These are phyloP conservation scores for Thelonectria olida DNA, from an alignment of 2,329 filamentous ascomycete species.

Conservation along the genomic window DNA sequence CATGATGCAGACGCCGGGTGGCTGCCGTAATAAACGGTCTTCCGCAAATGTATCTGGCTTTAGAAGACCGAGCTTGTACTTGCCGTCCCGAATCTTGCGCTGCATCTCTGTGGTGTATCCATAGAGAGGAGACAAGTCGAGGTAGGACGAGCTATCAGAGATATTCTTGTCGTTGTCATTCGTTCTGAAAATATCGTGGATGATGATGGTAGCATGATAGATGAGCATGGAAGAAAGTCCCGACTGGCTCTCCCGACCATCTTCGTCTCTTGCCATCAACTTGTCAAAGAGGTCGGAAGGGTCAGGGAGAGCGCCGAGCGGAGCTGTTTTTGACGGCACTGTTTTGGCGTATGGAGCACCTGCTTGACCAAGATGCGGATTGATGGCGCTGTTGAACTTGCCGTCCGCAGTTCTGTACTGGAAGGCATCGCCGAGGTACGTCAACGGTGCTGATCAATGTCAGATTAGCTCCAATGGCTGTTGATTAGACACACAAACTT, in stretches of 20 bases:
- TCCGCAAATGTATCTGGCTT: slow-evolving; percentile 78
- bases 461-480: too few relatives aligned
- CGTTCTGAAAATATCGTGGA: slow-evolving; percentile 49
- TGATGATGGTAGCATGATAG: slow-evolving; percentile 74
- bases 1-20: slow-evolving; percentile 72
- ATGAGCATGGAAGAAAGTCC: slow-evolving; percentile 80
- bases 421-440: not conserved
- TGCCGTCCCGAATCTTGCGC: slow-evolving; percentile 71
- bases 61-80: slow-evolving; percentile 48
- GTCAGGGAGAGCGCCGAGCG: slow-evolving; percentile 70
- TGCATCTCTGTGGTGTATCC: slow-evolving; percentile 73
- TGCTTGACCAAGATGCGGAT: slow-evolving; percentile 71
- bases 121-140: slow-evolving; percentile 78
- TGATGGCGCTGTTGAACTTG: slow-evolving; percentile 64
- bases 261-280: slow-evolving; percentile 66
- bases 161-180: slow-evolving; percentile 69
- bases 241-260: slow-evolving; percentile 70
- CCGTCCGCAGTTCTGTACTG: slow-evolving; percentile 50
- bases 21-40: slow-evolving; percentile 70
- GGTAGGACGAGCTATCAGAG: slow-evolving; percentile 76
- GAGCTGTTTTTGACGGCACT: slow-evolving; percentile 64
- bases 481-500: too few relatives aligned
- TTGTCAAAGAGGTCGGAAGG: slow-evolving; percentile 75
- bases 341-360: slow-evolving; percentile 75
- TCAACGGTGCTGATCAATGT: too few relatives aligned